Base-by-base conservation (phyloP, 768 basidiomycete genomes). In the Xanthoconium stramineum region DNA sequence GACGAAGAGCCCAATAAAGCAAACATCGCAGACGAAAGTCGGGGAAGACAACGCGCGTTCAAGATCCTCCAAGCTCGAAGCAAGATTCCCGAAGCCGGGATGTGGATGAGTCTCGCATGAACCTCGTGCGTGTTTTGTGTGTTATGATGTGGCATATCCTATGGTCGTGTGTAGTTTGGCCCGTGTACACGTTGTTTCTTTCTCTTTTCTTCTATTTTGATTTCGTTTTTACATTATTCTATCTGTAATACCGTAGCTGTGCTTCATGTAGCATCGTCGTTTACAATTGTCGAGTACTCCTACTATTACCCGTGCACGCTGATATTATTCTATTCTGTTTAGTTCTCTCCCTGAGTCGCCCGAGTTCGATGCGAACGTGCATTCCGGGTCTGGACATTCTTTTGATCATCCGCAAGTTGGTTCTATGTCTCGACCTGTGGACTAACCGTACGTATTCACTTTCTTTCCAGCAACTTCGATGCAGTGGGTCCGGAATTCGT, bases 91-190 rank as follows among this genome's bases (percentile, higher is more conserved):
- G 80, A 79, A 56, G 80, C 79, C 55, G 85, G 88, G 37, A 90
- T 91, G 88, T 91, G 88, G 88, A 79, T 88, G 64, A 91, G 89
- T 74, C 74, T 91, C 63, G 88, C 84, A 38, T 79, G 56, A 68
- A 37, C 47, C n/a, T 46, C 43, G 19, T 19, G 3, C 35, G 37
- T 30, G 20, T 35, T 38, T 56, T 36, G 33, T 50, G 15, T 45
- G 30, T 39, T 19, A 20, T 43, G 43, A 30, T 55, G 47, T 64
- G 51, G 52, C 50, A 53, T 60, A 47, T 36, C 47, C 19, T 33
- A 45, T 59, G 54, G 45, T 55, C 20, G 12, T 5, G 24, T 28
- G 24, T 12, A 12, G 42, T 43, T 28, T 14, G 24, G 45, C 29
- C 47, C 33, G 47, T 64, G 60, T 58, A 47, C 30, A 20, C 51